A percentile compares a stretch with the other conserved stretches of the same genome.
Evolutionary conservation across 345 rosid species (phyloP).

Genomic region (Carallia brachiata): DNA sequence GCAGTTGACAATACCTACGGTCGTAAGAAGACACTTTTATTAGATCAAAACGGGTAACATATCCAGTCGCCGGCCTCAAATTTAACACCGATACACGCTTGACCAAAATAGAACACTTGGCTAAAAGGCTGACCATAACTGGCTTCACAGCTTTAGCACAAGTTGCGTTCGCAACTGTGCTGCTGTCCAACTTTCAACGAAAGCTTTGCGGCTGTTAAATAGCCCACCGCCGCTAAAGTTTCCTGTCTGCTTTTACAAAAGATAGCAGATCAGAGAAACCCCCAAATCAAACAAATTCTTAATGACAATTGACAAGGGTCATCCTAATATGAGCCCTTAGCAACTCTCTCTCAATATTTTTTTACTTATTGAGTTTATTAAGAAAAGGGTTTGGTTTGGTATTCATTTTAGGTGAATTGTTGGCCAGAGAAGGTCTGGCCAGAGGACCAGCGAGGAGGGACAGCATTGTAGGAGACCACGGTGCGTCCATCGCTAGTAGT

Average conservation of each 20-base stretch:
- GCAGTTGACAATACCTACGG: too few relatives aligned
- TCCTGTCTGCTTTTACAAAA: not conserved
- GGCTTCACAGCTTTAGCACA: too few relatives aligned
- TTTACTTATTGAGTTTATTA: too few relatives aligned
- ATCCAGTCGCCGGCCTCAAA: too few relatives aligned
- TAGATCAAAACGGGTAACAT: too few relatives aligned
- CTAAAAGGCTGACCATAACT: too few relatives aligned
- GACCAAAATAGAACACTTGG: too few relatives aligned
- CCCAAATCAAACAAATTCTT: not conserved
- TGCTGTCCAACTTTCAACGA: too few relatives aligned
- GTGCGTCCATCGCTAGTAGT: not conserved
- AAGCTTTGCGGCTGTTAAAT: not conserved
- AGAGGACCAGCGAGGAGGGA: not conserved
- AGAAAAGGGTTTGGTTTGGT: not conserved
- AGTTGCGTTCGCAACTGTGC: too few relatives aligned
- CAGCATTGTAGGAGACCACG: not conserved
- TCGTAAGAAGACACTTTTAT: too few relatives aligned
- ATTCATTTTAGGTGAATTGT: not conserved
- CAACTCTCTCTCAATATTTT: not conserved
- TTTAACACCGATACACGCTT: too few relatives aligned
- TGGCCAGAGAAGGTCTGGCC: not conserved
- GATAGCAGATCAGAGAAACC: not conserved
- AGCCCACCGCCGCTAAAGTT: not conserved
- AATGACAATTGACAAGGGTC: not conserved
- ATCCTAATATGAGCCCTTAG: not conserved